These are phyloP conservation scores for Bipolaris oryzae DNA, from an alignment of 2,329 filamentous ascomycete species.

Conservation along the genomic window DNA sequence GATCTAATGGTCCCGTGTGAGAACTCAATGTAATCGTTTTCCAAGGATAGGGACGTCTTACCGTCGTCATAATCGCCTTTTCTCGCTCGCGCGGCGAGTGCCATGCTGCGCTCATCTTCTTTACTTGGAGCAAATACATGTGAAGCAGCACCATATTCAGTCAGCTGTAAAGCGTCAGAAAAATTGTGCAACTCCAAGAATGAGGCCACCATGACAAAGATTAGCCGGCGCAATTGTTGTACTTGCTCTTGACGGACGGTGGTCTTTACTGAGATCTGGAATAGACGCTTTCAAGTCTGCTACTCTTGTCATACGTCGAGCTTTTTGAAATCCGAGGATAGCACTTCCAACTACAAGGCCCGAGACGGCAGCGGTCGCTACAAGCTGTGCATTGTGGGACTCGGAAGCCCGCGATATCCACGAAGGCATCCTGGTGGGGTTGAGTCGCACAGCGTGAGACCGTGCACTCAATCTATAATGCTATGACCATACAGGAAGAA, in stretches of 20 bases:
- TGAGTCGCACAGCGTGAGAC: slow-evolving; percentile 5
- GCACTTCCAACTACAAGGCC: slow-evolving; percentile 57
- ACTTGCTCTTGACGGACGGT: slow-evolving; percentile 59
- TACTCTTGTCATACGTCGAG: slow-evolving; percentile 61
- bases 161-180: slow-evolving; percentile 60
- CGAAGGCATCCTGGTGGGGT: slow-evolving; percentile 49
- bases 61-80: slow-evolving; percentile 69
- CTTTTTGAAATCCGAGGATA: slow-evolving; percentile 63
- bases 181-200: background rate
- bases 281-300: slow-evolving; percentile 67
- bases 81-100: slow-evolving; percentile 64
- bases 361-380: slow-evolving; percentile 69
- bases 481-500: slow-evolving; percentile 12
- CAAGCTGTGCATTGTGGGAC: slow-evolving; percentile 65
- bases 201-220: background rate
- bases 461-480: slow-evolving; percentile 2
- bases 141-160: slow-evolving; percentile 64
- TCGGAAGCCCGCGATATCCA: slow-evolving; percentile 54
- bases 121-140: slow-evolving; percentile 48
- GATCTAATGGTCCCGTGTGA: slow-evolving; percentile 58
- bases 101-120: slow-evolving; percentile 65
- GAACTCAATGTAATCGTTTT: slow-evolving; percentile 1
- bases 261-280: slow-evolving; percentile 58
- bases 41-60: slow-evolving; percentile 27
- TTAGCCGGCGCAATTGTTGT: background rate